A percentile compares a stretch with the other conserved stretches of the same genome.
Evolutionary conservation across 768 basidiomycete genomes (phyloP).

Genomic region (Chlorophyllum brunneum): DNA sequence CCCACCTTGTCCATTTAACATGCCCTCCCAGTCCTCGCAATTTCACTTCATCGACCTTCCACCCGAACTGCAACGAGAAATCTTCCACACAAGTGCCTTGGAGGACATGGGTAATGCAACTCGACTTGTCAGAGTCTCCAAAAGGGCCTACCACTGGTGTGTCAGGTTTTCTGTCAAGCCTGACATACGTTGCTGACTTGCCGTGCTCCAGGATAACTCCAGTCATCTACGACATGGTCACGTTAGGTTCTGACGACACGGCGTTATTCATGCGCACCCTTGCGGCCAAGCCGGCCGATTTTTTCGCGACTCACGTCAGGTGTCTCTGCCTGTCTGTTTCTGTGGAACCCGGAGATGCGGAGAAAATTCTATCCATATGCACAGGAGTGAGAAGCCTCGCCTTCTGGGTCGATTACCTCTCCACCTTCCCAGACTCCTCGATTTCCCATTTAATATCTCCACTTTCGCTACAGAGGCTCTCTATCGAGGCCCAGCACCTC

Average conservation of each 20-base stretch:
- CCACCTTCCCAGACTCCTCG: constrained; percentile 15
- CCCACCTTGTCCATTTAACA: constrained; percentile 18
- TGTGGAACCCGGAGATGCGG: constrained; percentile 24
- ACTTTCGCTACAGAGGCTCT: constrained; percentile 29
- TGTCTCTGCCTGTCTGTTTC: constrained; percentile 34
- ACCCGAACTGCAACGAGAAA: constrained; percentile 35
- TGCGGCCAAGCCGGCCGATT: constrained; percentile 26
- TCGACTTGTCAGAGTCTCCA: constrained; percentile 32
- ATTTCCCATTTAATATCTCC: constrained; percentile 23
- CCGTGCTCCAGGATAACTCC: constrained; percentile 32
- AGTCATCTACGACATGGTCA: constrained; percentile 34
- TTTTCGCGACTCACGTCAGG: constrained; percentile 34
- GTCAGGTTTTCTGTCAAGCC: constrained; percentile 3
- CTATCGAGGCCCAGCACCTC: constrained; percentile 30
- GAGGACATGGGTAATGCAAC: constrained; percentile 23
- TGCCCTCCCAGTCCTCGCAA: constrained; percentile 14
- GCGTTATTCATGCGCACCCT: constrained; percentile 33
- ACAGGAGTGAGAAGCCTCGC: constrained; percentile 33
- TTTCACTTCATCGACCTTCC: constrained; percentile 32
- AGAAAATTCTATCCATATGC: constrained; percentile 31
- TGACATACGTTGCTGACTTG: not conserved
- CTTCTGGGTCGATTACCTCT: constrained; percentile 33
- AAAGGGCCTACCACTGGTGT: constrained; percentile 30
- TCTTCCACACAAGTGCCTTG: constrained; percentile 31
- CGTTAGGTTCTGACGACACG: constrained; percentile 28